These are phyloP conservation scores for Pulicaria dysenterica DNA, from an alignment of 129 eudicot genomes.

Conservation along the genomic window DNA sequence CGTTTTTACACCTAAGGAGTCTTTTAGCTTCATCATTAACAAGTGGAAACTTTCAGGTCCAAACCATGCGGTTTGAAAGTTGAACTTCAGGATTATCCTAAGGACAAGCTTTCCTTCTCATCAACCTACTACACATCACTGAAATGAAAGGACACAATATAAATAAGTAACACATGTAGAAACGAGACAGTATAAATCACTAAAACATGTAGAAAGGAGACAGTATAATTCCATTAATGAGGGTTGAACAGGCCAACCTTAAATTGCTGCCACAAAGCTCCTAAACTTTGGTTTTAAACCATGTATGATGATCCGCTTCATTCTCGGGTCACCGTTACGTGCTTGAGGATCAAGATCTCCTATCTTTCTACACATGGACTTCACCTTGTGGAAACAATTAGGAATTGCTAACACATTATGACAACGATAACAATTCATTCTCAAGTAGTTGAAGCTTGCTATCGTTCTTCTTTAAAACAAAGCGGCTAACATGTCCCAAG, in stretches of 20 bases:
- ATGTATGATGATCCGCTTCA: neutral
- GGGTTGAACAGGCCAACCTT: neutral
- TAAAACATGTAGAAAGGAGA: too few species aligned
- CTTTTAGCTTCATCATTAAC: too few species aligned
- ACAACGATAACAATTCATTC: neutral
- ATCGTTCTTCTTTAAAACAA: neutral
- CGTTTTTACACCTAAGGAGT: too few species aligned
- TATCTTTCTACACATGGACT: neutral
- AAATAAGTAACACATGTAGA: too few species aligned
- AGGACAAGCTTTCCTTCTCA: too few species aligned
- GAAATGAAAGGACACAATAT: too few species aligned
- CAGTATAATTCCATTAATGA: neutral
- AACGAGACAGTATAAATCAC: too few species aligned
- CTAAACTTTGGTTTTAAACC: neutral
- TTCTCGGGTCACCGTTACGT: neutral
- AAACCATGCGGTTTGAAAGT: too few species aligned
- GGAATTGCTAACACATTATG: neutral
- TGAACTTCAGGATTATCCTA: too few species aligned
- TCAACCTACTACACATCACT: too few species aligned
- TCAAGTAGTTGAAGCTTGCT: neutral
- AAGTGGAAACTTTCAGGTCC: too few species aligned
- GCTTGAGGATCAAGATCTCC: neutral
- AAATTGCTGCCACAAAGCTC: neutral
- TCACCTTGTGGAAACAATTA: too few species aligned
- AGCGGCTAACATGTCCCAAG: neutral